A percentile compares a stretch with the other conserved stretches of the same genome.
phyloP scores from a whole-genome alignment of 1,284 basidiomycete genomes.

The Ganoderma sinense region DNA sequence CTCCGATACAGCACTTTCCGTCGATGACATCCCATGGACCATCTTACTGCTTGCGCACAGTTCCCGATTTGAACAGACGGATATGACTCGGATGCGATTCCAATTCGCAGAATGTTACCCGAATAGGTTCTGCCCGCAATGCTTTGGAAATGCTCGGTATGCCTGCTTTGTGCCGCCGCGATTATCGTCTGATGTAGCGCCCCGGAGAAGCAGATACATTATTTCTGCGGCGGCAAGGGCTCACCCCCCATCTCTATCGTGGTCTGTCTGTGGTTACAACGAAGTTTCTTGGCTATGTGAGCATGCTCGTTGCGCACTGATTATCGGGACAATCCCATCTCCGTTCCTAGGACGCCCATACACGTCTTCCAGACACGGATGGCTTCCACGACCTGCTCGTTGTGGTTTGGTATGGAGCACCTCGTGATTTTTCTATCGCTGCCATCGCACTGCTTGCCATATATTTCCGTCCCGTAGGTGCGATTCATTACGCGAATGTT shows the following conservation, averaged over 20 bases:
- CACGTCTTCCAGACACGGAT: background rate
- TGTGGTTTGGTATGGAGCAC: background rate
- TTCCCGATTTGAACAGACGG: background rate
- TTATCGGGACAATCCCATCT: background rate
- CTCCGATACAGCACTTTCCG: background rate
- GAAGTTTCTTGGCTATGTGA: background rate
- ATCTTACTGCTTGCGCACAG: background rate
- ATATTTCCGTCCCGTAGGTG: background rate
- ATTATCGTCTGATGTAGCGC: background rate
- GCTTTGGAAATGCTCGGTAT: background rate
- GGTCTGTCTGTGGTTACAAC: background rate
- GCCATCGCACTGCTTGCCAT: background rate
- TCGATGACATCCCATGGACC: background rate
- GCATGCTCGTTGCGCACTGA: background rate
- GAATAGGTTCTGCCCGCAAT: background rate
- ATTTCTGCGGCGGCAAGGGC: background rate
- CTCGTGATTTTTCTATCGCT: slow-evolving; percentile 7
- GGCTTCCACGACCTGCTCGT: background rate
- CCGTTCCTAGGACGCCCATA: background rate
- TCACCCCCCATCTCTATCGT: background rate
- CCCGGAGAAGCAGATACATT: background rate
- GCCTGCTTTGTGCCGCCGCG: background rate
- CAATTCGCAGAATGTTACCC: background rate
- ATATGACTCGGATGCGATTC: background rate
- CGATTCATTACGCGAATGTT: background rate